A percentile compares a stretch with the other conserved stretches of the same genome.
These are phyloP conservation scores for Monosporozyma unispora DNA, from an alignment of 805 yeast genomes.

Conservation along the genomic window DNA sequence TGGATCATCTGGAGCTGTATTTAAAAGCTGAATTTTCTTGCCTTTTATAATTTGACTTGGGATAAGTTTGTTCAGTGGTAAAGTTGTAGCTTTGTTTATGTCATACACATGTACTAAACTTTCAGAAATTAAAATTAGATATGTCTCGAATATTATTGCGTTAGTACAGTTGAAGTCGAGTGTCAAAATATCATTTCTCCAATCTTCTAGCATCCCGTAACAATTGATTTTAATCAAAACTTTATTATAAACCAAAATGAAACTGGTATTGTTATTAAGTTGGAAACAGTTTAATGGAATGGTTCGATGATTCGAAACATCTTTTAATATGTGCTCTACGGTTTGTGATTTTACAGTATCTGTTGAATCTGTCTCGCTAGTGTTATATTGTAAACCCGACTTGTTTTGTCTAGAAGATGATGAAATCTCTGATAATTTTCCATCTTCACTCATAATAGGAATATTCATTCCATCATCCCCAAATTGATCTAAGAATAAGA, in stretches of 20 bases:
- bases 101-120: constrained; percentile 66
- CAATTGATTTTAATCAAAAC: constrained; percentile 60
- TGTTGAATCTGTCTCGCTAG: constrained; percentile 11
- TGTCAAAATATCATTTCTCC: constrained; percentile 33
- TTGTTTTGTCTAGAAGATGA: constrained; percentile 15
- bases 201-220: constrained; percentile 42
- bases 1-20: constrained; percentile 30
- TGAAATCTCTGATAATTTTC: constrained; percentile 6
- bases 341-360: constrained; percentile 25
- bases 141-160: constrained; percentile 38
- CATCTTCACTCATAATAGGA: constrained; percentile 41
- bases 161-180: constrained; percentile 35
- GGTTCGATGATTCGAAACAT: constrained; percentile 29
- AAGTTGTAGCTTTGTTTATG: constrained; percentile 21
- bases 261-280: constrained; percentile 43
- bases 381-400: constrained; percentile 14
- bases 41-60: constrained; percentile 66
- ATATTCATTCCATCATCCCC: constrained; percentile 46
- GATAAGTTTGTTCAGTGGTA: constrained; percentile 29
- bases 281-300: constrained; percentile 58
- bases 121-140: constrained; percentile 46
- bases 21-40: constrained; percentile 47
- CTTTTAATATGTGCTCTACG: constrained; percentile 12
- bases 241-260: constrained; percentile 58
- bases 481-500: constrained; percentile 44